Conservation (phyloP, 345 rosid genomes). For the Populus tremula region DNA sequence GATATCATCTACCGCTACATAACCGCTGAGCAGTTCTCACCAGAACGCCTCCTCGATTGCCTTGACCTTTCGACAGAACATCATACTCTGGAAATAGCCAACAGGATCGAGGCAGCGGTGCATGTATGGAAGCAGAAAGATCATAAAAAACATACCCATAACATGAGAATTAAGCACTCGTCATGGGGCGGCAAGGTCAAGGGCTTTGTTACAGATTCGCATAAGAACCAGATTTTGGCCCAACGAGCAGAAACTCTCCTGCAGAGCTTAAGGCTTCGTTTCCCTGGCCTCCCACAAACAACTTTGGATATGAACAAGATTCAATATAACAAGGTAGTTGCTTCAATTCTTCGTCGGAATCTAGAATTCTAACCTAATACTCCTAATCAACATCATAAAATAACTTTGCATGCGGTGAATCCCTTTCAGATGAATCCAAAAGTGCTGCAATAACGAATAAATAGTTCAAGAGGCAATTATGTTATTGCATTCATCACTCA, state of each 20-base stretch:
- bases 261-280: slow-evolving; percentile 71
- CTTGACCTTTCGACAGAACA: slow-evolving; percentile 88
- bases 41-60: slow-evolving; percentile 81
- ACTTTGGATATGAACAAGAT: slow-evolving; percentile 94
- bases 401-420: neutral
- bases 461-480: neutral
- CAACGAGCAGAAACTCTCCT: slow-evolving; percentile 75
- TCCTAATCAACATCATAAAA: neutral
- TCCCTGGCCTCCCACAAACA: slow-evolving; percentile 92
- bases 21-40: slow-evolving; percentile 73
- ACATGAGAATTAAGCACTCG: slow-evolving; percentile 43
- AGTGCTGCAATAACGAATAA: neutral
- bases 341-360: neutral
- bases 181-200: slow-evolving; percentile 95
- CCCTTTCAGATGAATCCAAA: neutral
- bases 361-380: neutral
- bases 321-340: slow-evolving; percentile 75
- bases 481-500: neutral
- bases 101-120: slow-evolving; percentile 78
- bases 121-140: slow-evolving; percentile 78
- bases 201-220: slow-evolving; percentile 63
- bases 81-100: slow-evolving; percentile 74
- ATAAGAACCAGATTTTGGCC: slow-evolving; percentile 56
- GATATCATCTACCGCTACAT: slow-evolving; percentile 73
- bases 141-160: slow-evolving; percentile 41